Evolutionary conservation across 495 filamentous ascomycete genomes (phyloP).

Genomic region (Penicillium maclennaniae): DNA sequence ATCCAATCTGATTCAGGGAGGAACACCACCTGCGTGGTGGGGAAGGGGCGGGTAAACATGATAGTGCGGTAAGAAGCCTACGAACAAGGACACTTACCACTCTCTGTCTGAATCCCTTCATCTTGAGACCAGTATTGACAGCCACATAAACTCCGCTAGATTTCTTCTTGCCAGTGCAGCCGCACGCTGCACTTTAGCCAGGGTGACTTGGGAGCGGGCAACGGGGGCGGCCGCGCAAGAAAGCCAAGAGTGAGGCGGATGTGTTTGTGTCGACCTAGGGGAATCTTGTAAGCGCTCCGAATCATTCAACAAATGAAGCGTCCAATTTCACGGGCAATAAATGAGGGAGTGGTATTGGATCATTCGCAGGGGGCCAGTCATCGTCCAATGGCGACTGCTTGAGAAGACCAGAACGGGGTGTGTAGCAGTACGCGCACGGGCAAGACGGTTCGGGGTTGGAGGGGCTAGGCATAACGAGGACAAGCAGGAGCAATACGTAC

Average conservation of each 20-base stretch:
- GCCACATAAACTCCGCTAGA: conserved; percentile 39
- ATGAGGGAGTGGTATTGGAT: conserved; percentile 1
- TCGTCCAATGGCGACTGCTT: conserved; percentile 15
- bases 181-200: conserved; percentile 39
- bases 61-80: conserved; percentile 19
- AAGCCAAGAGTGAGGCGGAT: conserved; percentile 23
- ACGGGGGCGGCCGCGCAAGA: conserved; percentile 21
- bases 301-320: conserved; percentile 8
- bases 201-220: conserved; percentile 21
- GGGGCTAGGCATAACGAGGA: conserved; percentile 5
- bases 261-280: conserved; percentile 35
- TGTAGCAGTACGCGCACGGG: conserved; percentile 28
- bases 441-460: conserved; percentile 15
- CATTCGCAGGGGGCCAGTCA: background rate
- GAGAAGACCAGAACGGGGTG: conserved; percentile 10
- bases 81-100: conserved; percentile 66
- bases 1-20: conserved; percentile 7
- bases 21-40: conserved; percentile 12
- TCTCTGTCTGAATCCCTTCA: conserved; percentile 98
- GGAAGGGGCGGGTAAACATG: conserved; percentile 12
- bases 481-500: conserved; percentile 12
- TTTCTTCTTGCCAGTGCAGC: conserved; percentile 39
- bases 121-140: conserved; percentile 49
- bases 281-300: conserved; percentile 29
- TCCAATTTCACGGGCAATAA: background rate